phyloP scores from a whole-genome alignment of 768 basidiomycete genomes.

The Chalciporus piperatus region DNA sequence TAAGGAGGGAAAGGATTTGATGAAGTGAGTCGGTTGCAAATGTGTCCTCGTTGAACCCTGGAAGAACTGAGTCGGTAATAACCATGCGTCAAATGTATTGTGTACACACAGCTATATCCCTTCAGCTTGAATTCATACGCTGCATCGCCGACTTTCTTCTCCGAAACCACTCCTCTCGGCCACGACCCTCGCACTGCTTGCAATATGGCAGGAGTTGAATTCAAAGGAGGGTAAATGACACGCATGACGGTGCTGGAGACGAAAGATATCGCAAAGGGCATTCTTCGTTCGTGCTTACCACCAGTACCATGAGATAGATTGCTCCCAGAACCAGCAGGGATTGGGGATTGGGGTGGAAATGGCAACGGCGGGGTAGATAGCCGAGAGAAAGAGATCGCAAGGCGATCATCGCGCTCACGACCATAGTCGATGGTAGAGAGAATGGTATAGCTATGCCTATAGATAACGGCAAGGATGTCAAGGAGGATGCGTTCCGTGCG shows the following conservation, averaged over 20 bases:
- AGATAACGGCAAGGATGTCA: conserved; percentile 60
- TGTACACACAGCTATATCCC: conserved; percentile 68
- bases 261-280: conserved; percentile 74
- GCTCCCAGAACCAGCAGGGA: conserved; percentile 38
- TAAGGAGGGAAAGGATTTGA: conserved; percentile 65
- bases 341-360: conserved; percentile 37
- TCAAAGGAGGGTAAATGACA: conserved; percentile 73
- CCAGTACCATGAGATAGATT: conserved; percentile 36
- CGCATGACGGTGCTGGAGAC: conserved; percentile 63
- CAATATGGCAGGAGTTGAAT: conserved; percentile 76
- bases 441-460: conserved; percentile 60
- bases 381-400: conserved; percentile 69
- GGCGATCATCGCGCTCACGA: conserved; percentile 68
- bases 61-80: conserved; percentile 17
- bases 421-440: conserved; percentile 76
- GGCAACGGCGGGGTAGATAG: conserved; percentile 36
- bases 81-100: conserved; percentile 10
- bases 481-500: conserved; percentile 67
- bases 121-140: conserved; percentile 80
- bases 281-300: conserved; percentile 33
- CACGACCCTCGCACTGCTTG: conserved; percentile 74
- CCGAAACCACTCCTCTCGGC: conserved; percentile 76
- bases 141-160: conserved; percentile 70
- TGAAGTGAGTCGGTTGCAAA: conserved; percentile 71
- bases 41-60: conserved; percentile 79